These are phyloP conservation scores for Erodium trifolium DNA, from an alignment of 441 rosid genomes.

Conservation along the genomic window DNA sequence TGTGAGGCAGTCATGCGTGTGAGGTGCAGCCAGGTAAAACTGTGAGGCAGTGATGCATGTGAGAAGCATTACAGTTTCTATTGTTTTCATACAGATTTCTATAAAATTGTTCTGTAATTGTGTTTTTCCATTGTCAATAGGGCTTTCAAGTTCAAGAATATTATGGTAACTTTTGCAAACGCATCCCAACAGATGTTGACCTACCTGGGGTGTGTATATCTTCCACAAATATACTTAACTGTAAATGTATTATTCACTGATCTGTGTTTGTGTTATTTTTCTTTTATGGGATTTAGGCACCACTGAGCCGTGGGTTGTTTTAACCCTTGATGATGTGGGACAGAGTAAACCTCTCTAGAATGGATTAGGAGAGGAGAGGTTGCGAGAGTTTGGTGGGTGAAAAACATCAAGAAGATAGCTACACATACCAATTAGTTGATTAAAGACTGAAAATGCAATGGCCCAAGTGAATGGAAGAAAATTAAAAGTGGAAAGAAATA, in stretches of 20 bases:
- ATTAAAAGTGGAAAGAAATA: not conserved
- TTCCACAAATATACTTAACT: conserved; percentile 6
- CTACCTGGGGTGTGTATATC: conserved; percentile 57
- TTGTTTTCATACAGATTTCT: conserved; percentile 8
- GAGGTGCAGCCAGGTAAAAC: conserved; percentile 86
- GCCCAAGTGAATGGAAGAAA: not conserved
- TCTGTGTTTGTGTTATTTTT: not conserved
- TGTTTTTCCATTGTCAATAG: conserved; percentile 28
- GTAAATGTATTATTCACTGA: not conserved
- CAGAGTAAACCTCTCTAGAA: not conserved
- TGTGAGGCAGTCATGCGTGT: conserved; percentile 99
- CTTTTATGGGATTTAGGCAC: not conserved
- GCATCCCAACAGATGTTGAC: conserved; percentile 87
- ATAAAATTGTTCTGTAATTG: conserved; percentile 18
- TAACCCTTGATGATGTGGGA: not conserved
- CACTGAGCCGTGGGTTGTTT: not conserved
- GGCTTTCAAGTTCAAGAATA: conserved; percentile 98
- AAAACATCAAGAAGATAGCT: not conserved
- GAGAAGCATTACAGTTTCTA: not conserved
- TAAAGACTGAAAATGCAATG: not conserved
- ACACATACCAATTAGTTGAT: not conserved
- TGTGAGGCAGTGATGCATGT: not conserved
- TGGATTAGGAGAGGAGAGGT: not conserved
- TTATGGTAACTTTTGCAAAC: conserved; percentile 90
- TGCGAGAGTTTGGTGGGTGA: not conserved